Evolutionary conservation across 352 stramenopile genomes (phyloP), one percentile per base, ranked within the genome.

Genomic region (Pythium brachiatum): DNA sequence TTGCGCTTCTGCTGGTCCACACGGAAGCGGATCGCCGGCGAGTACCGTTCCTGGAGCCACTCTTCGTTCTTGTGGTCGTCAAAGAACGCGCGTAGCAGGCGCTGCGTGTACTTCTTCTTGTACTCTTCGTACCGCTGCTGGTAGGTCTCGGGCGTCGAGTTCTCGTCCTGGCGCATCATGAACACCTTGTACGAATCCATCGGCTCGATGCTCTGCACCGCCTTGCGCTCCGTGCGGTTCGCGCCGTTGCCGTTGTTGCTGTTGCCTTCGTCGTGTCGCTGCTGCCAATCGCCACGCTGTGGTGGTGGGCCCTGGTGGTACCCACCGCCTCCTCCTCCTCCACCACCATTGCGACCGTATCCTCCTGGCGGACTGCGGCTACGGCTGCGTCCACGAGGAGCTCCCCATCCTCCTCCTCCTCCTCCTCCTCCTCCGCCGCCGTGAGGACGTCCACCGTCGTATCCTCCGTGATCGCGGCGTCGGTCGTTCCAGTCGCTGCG

Each of bases 111-210:
- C 50, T 91, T 91, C 69, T 94, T 94, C 71, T 92, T 94, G 76
- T 94, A 94, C 60, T 94, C 85, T 53, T 94, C 85, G 68, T 94
- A 94, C 34, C 85, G 81, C 51, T 94, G 83, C 62, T 92, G 81
- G 50, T 92, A 94, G 23, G 84, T 88, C 69, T 94, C 85, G 7
- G 85, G 85, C 2, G 83, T 80, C 51, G 72, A 72, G 58, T 92
- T 86, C 61, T 94, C 85, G 50, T 87, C 84, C 69, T 94, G 85
- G 11, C 80, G 83, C 85, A 94, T 94, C 83, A 94, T 94, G 62
- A 90, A 94, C 15, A 89, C 79, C 59, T 94, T 94, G 73, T 94
- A 94, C 39, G 85, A 88, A 53, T 89, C 77, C 64, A 94, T 74
- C 3, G 83, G 79, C 60, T 94, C 85, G 12, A 86, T 84, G 23